phyloP scores from a whole-genome alignment of 148 eudicot species.

The Rhododendron ferrugineum region DNA sequence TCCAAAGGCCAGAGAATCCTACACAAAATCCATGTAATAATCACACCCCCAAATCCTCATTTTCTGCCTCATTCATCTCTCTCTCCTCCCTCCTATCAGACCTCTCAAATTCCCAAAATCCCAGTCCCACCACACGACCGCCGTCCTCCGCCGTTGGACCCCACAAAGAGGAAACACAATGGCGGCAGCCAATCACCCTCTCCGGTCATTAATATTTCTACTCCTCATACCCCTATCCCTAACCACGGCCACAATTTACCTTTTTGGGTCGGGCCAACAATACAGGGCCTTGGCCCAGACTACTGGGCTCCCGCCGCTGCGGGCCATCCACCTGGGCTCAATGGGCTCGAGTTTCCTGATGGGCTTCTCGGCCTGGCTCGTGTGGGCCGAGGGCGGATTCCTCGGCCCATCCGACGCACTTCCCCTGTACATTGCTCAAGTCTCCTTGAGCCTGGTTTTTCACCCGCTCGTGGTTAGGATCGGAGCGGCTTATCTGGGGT shows the following conservation, averaged over 20 bases:
- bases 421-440: conserved; percentile 38
- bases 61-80: background rate
- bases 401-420: conserved; percentile 32
- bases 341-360: conserved; percentile 34
- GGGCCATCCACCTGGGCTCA: conserved; percentile 54
- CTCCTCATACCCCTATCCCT: conserved; percentile 32
- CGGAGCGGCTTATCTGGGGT: conserved; percentile 42
- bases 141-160: background rate
- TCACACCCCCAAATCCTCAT: background rate
- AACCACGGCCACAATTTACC: conserved; percentile 25
- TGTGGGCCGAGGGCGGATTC: conserved; percentile 82
- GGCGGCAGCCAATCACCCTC: conserved; percentile 43
- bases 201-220: conserved; percentile 44
- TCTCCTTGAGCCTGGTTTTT: conserved; percentile 55
- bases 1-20: background rate
- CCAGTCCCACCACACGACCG: background rate
- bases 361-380: conserved; percentile 76
- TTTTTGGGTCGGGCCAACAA: conserved; percentile 33
- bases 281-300: conserved; percentile 26
- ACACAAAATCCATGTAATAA: background rate
- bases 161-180: conserved; percentile 2
- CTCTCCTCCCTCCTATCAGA: background rate
- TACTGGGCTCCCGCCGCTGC: conserved; percentile 50
- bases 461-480: conserved; percentile 49
- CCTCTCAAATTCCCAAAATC: background rate